Evolutionary conservation across 2,329 filamentous ascomycete genomes (phyloP).

Genomic region (Knufia fluminis): DNA sequence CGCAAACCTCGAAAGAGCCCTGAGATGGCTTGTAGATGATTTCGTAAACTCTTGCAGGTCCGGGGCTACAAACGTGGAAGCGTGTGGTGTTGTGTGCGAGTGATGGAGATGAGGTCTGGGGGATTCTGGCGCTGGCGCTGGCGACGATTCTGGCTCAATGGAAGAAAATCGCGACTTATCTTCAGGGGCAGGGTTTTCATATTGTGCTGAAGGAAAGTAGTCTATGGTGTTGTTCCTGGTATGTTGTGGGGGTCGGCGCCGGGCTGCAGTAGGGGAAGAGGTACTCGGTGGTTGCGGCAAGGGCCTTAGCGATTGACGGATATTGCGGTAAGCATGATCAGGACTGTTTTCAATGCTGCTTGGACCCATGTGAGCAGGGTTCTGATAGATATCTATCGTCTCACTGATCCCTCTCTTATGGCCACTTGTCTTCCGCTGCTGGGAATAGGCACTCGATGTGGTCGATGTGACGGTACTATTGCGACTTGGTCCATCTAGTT

Average conservation of each 20-base stretch:
- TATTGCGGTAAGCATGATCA: constrained; percentile 60
- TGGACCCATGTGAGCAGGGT: constrained; percentile 38
- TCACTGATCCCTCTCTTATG: constrained; percentile 74
- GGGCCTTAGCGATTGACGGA: constrained; percentile 68
- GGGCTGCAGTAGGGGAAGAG: constrained; percentile 30
- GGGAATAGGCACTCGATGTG: constrained; percentile 51
- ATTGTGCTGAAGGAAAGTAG: constrained; percentile 46
- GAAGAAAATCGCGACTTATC: constrained; percentile 35
- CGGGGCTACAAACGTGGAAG: constrained; percentile 50
- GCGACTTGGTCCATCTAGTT: constrained; percentile 43
- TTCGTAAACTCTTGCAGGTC: constrained; percentile 76
- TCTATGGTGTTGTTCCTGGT: constrained; percentile 57
- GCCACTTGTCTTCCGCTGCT: constrained; percentile 30
- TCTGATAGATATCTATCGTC: constrained; percentile 47
- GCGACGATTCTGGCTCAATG: constrained; percentile 13
- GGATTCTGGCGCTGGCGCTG: constrained; percentile 28
- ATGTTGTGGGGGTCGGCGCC: constrained; percentile 29
- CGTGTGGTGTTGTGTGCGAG: constrained; percentile 23
- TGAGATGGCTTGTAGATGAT: constrained; percentile 81
- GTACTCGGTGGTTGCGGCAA: constrained; percentile 56
- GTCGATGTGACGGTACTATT: constrained; percentile 65
- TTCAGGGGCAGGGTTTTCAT: constrained; percentile 35
- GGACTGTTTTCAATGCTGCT: constrained; percentile 39
- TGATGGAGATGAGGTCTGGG: constrained; percentile 30
- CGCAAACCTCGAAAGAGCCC: constrained; percentile 75